These are phyloP conservation scores for Hylodesmum podocarpum DNA, from an alignment of 306 rosid genomes.

Conservation along the genomic window DNA sequence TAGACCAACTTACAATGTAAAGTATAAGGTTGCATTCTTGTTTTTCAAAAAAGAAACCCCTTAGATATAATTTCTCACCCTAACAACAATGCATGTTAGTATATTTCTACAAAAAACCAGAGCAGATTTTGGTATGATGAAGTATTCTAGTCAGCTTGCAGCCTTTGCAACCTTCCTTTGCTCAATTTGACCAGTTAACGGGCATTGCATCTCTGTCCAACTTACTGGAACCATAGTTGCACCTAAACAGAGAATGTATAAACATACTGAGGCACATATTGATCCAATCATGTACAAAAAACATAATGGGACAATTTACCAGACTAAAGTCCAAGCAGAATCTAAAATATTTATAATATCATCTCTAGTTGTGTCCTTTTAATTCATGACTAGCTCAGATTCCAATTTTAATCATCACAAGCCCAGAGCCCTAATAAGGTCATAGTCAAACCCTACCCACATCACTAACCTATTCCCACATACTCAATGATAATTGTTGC, in stretches of 20 bases:
- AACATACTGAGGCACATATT: slow-evolving; percentile 19
- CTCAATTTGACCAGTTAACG: slow-evolving; percentile 81
- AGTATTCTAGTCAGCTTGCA: slow-evolving; percentile 48
- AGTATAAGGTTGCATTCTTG: slow-evolving; percentile 26
- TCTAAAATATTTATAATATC: not conserved
- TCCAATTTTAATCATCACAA: slow-evolving; percentile 10
- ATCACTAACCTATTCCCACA: slow-evolving; percentile 2
- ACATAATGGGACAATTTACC: not conserved
- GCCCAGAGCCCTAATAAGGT: not conserved
- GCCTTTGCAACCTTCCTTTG: slow-evolving; percentile 89
- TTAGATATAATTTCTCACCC: slow-evolving; percentile 14
- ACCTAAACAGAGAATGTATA: slow-evolving; percentile 46
- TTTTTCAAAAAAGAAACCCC: slow-evolving; percentile 17
- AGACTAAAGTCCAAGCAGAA: not conserved
- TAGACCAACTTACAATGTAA: slow-evolving; percentile 11
- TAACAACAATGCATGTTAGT: slow-evolving; percentile 31
- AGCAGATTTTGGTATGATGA: not conserved
- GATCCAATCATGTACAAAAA: not conserved
- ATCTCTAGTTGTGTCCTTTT: not conserved
- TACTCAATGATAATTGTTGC: not conserved
- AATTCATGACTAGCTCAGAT: slow-evolving; percentile 2
- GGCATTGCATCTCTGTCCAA: slow-evolving; percentile 96
- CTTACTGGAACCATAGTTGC: slow-evolving; percentile 82
- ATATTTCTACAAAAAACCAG: slow-evolving; percentile 31
- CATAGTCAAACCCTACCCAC: not conserved